Base-by-base conservation (phyloP, 257 asterid species). In the Datura wrightii region DNA sequence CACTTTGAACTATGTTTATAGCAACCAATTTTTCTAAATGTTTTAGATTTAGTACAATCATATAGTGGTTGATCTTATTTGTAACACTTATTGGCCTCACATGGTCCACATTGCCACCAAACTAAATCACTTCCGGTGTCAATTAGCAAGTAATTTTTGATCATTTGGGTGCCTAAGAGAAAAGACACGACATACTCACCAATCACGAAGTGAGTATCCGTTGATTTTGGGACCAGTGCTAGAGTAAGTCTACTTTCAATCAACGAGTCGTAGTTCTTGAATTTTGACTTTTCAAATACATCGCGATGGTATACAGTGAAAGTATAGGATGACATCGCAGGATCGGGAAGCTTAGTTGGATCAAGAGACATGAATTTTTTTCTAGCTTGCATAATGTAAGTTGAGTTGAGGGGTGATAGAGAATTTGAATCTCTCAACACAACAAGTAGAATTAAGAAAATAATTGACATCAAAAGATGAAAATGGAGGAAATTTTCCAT, bases 91-190 rank as follows among this genome's bases (percentile, higher is more conserved):
- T 58, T 58, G 0, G 37, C 1, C 56, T 44, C 56, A 44, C 79
- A 71, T 42, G 79, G 56, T 5, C 79, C 79, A 71, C 79, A 71
- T 71, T 71, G 56, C 79, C 79, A 71, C 79, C 79, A 71, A n/a
- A 71, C 7, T 71, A 71, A 71, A 71, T 42, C 79, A n/a, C 56
- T 71, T 71, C 79, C 56, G 2, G 79, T 71, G 39, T 71, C 56
- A 10, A 71, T 10, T 71, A 71, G 0, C 79, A 71, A 44, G 56
- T 71, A 71, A 10, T 42, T 71, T 70, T 71, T 71, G 0, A 10
- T 71, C 79, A 44, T 71, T 71, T 71, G 56, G 19, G 10, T n/a
- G 18, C 56, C 79, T n/a, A 71, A 2, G 10, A 71, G 44, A 71
- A 71, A 74, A 19, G 58, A 48, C 8, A 19, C 58, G 37, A 46